A percentile compares a stretch with the other conserved stretches of the same genome.
Conservation (phyloP, 345 rosid genomes). For the Hypericum androsaemum region DNA sequence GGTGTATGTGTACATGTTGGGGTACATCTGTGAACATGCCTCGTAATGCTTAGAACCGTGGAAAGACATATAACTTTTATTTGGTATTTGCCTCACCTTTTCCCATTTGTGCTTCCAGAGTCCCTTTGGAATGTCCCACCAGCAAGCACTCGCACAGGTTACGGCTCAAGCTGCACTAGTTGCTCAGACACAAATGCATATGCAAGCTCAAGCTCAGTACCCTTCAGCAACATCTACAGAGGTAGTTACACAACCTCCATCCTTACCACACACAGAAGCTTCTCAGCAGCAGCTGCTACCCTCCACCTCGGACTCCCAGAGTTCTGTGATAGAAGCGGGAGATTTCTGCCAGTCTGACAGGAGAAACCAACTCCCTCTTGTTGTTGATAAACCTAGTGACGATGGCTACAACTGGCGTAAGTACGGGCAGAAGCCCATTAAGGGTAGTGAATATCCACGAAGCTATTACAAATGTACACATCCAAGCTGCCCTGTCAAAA, state of each 20-base stretch:
- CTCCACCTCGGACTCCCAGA: constrained; percentile 28
- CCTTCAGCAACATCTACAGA: constrained; percentile 14
- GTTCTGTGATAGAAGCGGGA: constrained; percentile 30
- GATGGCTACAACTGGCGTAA: constrained; percentile 97
- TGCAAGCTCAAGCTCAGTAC: constrained; percentile 32
- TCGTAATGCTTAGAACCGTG: no score
- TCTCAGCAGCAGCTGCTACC: constrained; percentile 30
- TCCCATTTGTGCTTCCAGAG: constrained; percentile 38
- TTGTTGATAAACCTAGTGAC: constrained; percentile 73
- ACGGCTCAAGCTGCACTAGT: constrained; percentile 62
- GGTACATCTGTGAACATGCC: no score
- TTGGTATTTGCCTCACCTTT: constrained; percentile 11
- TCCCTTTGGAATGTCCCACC: constrained; percentile 76
- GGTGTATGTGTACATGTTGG: no score
- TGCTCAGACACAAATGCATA: constrained; percentile 31
- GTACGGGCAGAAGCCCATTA: constrained; percentile 91
- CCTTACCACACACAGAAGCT: constrained; percentile 30
- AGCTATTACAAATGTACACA: constrained; percentile 95
- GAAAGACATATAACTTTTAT: neutral
- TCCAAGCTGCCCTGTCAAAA: constrained; percentile 70
- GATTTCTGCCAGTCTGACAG: constrained; percentile 45
- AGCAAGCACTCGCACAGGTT: constrained; percentile 71
- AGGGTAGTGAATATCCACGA: constrained; percentile 88
- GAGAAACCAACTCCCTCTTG: constrained; percentile 36
- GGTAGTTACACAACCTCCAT: constrained; percentile 19